Percentiles rank a stretch among this genome's conserved stretches.
phyloP scores from a whole-genome alignment of 2,329 filamentous ascomycete genomes.

The Tolypocladium tundrense region DNA sequence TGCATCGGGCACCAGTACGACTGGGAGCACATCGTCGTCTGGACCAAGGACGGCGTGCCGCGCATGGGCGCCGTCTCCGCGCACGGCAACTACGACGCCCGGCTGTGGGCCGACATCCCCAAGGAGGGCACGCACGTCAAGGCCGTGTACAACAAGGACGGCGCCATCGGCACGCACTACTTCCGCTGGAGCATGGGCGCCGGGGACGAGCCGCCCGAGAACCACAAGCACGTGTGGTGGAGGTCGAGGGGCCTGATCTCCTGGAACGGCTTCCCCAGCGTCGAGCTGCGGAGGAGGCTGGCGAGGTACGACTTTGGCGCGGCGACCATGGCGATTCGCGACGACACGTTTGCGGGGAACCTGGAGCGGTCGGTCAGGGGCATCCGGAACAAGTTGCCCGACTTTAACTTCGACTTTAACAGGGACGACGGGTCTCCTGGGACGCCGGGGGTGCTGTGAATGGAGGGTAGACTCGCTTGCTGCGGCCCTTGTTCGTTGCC shows the following conservation, averaged over 20 bases:
- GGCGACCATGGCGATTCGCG: conserved; percentile 6
- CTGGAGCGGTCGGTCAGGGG: conserved; percentile 2
- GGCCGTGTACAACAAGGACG: conserved; percentile 27
- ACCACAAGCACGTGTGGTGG: conserved; percentile 21
- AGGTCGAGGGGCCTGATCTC: conserved; percentile 14
- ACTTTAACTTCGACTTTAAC: conserved; percentile 6
- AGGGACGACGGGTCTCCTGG: conserved; percentile 6
- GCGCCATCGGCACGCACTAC: conserved; percentile 17
- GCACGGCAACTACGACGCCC: conserved; percentile 19
- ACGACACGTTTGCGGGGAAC: conserved; percentile 2
- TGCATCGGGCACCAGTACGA: conserved; percentile 26
- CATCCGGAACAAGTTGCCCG: conserved; percentile 1
- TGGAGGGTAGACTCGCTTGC: no score
- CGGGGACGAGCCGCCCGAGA: conserved; percentile 16
- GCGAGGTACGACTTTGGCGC: conserved; percentile 6
- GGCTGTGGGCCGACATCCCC: conserved; percentile 11
- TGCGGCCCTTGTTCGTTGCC: neutral
- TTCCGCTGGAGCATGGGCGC: conserved; percentile 16
- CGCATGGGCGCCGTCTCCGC: conserved; percentile 19
- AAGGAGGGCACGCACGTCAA: conserved; percentile 21
- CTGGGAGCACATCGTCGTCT: conserved; percentile 26
- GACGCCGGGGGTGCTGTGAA: neutral
- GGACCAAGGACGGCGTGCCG: conserved; percentile 15
- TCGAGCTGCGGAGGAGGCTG: conserved; percentile 4
- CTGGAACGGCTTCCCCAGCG: conserved; percentile 19